Evolutionary conservation across 495 filamentous ascomycete genomes (phyloP).

Genomic region (Astrothelium macrocarpum): DNA sequence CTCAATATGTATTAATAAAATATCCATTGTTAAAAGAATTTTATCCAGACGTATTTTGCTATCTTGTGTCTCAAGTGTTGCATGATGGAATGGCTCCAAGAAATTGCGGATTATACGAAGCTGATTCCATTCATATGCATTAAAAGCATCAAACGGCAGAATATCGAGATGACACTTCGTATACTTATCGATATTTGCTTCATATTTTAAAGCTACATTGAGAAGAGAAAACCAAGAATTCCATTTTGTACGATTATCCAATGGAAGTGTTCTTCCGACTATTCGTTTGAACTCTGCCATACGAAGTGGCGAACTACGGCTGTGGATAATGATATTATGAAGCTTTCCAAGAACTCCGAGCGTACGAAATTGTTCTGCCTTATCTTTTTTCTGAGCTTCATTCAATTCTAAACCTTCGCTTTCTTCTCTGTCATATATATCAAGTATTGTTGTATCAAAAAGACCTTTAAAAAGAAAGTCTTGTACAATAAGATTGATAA

Average conservation of each 20-base stretch:
- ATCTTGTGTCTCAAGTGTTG: neutral
- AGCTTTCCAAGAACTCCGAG: neutral
- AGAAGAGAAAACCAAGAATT: neutral
- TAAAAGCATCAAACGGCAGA: neutral
- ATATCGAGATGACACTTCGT: neutral
- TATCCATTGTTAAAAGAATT: neutral
- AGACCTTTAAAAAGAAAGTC: neutral
- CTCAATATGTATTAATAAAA: neutral
- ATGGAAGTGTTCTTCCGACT: neutral
- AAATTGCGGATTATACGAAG: neutral
- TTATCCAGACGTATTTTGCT: neutral
- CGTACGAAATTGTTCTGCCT: neutral
- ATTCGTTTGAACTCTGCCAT: neutral
- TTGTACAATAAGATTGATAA: neutral
- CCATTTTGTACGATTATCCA: slow-evolving; percentile 1
- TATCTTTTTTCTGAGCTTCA: neutral
- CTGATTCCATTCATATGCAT: neutral
- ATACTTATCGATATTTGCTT: neutral
- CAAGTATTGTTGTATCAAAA: neutral
- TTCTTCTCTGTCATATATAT: neutral
- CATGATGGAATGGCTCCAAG: neutral
- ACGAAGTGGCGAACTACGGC: neutral
- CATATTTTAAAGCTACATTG: neutral
- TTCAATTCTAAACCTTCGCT: neutral
- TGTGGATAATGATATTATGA: neutral